Conservation (phyloP, 257 asterid genomes). For the Solanum sitiens region DNA sequence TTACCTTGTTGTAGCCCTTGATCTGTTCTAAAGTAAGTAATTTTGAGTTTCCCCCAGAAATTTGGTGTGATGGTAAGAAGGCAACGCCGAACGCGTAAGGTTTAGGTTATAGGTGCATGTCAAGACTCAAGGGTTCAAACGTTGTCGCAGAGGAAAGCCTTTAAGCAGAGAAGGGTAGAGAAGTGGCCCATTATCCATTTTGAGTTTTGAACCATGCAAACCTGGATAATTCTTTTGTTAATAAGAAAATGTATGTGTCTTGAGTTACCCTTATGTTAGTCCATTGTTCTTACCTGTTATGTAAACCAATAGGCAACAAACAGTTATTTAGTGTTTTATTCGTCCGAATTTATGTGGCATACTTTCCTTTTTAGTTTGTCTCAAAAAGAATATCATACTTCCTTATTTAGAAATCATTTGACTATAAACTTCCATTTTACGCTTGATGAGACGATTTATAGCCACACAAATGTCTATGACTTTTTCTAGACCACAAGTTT, state of each 20-base stretch:
- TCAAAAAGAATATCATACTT: background rate
- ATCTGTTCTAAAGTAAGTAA: background rate
- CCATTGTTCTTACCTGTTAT: background rate
- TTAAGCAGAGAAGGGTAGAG: background rate
- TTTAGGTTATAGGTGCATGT: background rate
- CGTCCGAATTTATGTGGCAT: background rate
- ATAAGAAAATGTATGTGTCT: background rate
- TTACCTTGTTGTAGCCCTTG: background rate
- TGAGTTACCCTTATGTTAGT: background rate
- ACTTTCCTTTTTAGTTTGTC: background rate
- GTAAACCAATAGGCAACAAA: background rate
- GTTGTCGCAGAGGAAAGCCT: background rate
- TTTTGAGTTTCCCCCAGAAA: background rate
- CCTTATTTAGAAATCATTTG: background rate
- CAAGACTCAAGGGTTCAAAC: background rate
- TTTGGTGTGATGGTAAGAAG: background rate
- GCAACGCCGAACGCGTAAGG: background rate
- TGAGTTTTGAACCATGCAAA: background rate
- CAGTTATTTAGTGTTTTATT: background rate
- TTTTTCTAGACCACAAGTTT: background rate
- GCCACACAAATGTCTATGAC: background rate
- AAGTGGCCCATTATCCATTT: background rate
- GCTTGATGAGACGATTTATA: background rate
- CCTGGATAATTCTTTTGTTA: background rate
- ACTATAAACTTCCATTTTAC: background rate